Percentiles rank a stretch among this genome's conserved stretches.
Evolutionary conservation across 2,329 filamentous ascomycete species (phyloP).

Genomic region (Fusarium algeriense): DNA sequence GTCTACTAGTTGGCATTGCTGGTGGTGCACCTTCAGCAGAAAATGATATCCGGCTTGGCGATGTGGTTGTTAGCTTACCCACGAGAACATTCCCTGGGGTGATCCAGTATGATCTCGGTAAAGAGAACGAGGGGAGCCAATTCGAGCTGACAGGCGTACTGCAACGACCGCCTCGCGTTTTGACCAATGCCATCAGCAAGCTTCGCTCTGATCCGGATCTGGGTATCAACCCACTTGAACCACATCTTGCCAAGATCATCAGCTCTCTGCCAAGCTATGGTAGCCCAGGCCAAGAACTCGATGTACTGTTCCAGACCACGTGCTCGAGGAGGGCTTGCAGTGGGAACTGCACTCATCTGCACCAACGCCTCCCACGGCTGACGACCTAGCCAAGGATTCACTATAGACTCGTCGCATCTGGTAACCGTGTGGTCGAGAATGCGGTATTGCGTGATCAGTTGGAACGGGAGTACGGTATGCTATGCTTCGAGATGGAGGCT

Average conservation of each 20-base stretch:
- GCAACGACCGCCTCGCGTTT: neutral
- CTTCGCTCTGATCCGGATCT: neutral
- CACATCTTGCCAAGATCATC: neutral
- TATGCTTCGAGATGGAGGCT: constrained; percentile 6
- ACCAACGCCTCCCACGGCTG: neutral
- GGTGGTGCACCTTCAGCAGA: neutral
- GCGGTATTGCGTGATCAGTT: neutral
- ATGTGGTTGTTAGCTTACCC: neutral
- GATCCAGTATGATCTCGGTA: neutral
- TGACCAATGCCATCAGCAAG: neutral
- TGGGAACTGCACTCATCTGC: neutral
- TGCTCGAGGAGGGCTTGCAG: neutral
- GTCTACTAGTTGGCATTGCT: neutral
- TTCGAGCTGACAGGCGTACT: neutral
- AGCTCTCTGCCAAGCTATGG: neutral
- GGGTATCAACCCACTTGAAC: accelerated
- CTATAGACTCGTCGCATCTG: neutral
- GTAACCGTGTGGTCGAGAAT: neutral
- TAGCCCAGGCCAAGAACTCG: neutral
- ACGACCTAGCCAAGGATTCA: neutral
- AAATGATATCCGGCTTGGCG: neutral
- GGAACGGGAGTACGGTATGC: neutral
- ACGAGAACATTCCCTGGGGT: neutral
- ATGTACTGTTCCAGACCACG: accelerated
- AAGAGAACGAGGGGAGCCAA: neutral